Evolutionary conservation across 495 filamentous ascomycete species (phyloP), one percentile per base, ranked within the genome.

Genomic region (Aspergillus conjunctus): DNA sequence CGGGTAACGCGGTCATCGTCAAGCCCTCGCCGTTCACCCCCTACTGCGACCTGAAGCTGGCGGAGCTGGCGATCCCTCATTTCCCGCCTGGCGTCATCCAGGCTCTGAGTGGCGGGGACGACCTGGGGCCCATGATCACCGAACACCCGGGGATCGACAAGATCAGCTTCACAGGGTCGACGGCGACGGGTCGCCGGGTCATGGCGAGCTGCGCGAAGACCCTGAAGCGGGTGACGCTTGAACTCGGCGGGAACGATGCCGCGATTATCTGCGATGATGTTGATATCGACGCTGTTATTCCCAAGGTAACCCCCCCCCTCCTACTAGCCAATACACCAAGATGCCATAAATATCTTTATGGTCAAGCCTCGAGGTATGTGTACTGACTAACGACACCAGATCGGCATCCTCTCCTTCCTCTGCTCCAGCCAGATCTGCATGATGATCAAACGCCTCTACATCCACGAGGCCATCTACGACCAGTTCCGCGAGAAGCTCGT

Each of bases 91-190:
- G 87, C 54, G 82, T 91, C 9, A 66, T 91, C 17, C 87, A 89
- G 64, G 86, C 76, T 15, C 66, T 91, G 32, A 86, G 85, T 68
- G 88, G 88, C n/a, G 86, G 82, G 58, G 85, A 88, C 17, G 77
- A 83, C 11, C 78, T 91, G 12, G 88, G 88, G 9, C 82, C 85
- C 1, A 69, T 71, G 71, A 72, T 88, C 56, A 83, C 78, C 0
- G 66, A 72, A 11, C 87, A 91, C 65, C 79, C 83, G 0, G 81
- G 77, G 7, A 83, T 90, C 58, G 79, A 82, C 56, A 88, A 90
- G 76, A 85, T 90, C 66, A 81, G 74, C 57, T 90, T 91, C 71
- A 90, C 87, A 0, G 88, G 88, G 8, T 87, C 85, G 8, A 83
- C 79, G 37, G 69, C 77, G 1, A 88, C 85, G 0, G 88, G 88